Percentiles rank a stretch among this genome's conserved stretches.
Conservation (phyloP, 1,139 yeast species). For the Protomyces inundatus region DNA sequence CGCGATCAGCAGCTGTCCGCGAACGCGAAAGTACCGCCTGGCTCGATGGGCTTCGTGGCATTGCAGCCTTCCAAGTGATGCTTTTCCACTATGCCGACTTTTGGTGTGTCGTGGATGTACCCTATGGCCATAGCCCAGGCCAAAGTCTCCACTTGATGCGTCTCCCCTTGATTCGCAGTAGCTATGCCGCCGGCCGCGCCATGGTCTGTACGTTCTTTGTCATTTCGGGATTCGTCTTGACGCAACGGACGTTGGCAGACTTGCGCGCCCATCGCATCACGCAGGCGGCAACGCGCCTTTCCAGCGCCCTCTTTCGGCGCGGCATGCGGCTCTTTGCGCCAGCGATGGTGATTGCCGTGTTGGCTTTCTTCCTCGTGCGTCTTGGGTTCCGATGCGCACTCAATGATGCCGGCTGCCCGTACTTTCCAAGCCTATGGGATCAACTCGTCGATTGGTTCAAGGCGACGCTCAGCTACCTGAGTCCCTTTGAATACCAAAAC, state of each 20-base stretch:
- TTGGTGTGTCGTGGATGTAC: conserved; percentile 2
- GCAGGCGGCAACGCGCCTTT: neutral
- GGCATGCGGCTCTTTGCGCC: conserved; percentile 12
- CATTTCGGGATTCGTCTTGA: conserved; percentile 15
- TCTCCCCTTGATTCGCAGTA: conserved; percentile 1
- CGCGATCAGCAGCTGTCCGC: neutral
- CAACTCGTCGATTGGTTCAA: conserved; percentile 1
- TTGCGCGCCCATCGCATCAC: neutral
- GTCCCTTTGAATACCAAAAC: neutral
- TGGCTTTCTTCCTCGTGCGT: conserved; percentile 6
- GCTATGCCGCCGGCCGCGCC: neutral
- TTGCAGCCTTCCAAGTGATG: conserved; percentile 14
- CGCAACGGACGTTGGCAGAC: conserved; percentile 3
- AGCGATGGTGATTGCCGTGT: neutral
- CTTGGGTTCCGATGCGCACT: neutral
- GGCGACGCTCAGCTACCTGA: conserved; percentile 1
- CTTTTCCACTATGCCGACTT: conserved; percentile 11
- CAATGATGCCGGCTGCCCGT: neutral
- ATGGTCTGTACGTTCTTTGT: conserved; percentile 20
- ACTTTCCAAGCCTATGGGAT: neutral
- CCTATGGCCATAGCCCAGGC: neutral
- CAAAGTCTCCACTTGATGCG: neutral
- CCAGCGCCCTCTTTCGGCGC: conserved; percentile 8
- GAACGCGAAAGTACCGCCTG: conserved; percentile 9
- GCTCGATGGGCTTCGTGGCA: conserved; percentile 18